Evolutionary conservation across 164 flowering plant genomes (phyloP).

Genomic region (Amborella trichopoda): DNA sequence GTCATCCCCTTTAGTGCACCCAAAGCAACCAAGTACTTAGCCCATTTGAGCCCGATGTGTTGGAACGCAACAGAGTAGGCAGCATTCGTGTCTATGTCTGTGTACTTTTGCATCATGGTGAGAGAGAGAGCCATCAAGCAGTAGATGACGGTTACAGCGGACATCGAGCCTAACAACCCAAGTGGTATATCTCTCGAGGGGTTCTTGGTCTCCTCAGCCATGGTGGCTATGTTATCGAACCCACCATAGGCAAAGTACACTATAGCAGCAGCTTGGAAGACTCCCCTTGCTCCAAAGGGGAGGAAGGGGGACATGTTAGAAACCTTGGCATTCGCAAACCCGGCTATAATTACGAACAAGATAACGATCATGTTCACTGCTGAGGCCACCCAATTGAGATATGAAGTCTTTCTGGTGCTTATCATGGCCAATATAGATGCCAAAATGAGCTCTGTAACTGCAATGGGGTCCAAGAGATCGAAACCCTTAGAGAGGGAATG

Average conservation of each 20-base stretch:
- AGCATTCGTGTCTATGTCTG: slow-evolving; percentile 56
- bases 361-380: slow-evolving; percentile 24
- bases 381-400: slow-evolving; percentile 39
- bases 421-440: slow-evolving; percentile 35
- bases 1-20: slow-evolving; percentile 82
- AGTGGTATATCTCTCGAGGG: slow-evolving; percentile 68
- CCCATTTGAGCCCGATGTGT: slow-evolving; percentile 73
- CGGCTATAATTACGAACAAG: slow-evolving; percentile 31
- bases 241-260: slow-evolving; percentile 78
- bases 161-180: slow-evolving; percentile 69
- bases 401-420: slow-evolving; percentile 44
- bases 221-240: slow-evolving; percentile 71
- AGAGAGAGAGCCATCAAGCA: slow-evolving; percentile 69
- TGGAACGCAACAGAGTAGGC: slow-evolving; percentile 60
- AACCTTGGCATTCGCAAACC: slow-evolving; percentile 29
- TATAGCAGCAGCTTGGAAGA: slow-evolving; percentile 56
- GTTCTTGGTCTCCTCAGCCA: slow-evolving; percentile 77
- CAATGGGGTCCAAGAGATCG: slow-evolving; percentile 58
- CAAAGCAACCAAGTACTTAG: slow-evolving; percentile 50
- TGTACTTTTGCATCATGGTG: slow-evolving; percentile 49
- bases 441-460: slow-evolving; percentile 29
- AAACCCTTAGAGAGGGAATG: slow-evolving; percentile 29
- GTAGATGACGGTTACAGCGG: slow-evolving; percentile 51
- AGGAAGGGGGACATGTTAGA: slow-evolving; percentile 51
- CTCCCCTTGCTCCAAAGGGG: slow-evolving; percentile 44